Evolutionary conservation across 116 monocot genomes (phyloP).

Genomic region (Papilionanthe hybrid): DNA sequence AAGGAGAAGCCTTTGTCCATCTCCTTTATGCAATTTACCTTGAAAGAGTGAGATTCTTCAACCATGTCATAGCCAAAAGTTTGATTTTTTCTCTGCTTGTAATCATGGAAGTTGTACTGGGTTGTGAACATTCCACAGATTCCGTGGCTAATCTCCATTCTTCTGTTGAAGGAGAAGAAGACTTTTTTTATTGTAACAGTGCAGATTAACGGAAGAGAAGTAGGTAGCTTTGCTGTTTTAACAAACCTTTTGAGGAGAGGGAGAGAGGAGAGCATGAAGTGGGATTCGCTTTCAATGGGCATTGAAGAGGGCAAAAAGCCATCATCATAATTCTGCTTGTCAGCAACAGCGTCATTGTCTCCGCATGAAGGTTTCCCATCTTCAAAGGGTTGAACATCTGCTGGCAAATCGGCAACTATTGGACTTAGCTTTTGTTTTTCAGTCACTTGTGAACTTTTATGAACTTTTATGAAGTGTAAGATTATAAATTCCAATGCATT

Average conservation of each 20-base stretch:
- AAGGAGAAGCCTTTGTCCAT: constrained; percentile 1
- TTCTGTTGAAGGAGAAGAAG: neutral
- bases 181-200: neutral
- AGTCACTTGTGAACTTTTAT: neutral
- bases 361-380: neutral
- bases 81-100: neutral
- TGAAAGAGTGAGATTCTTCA: constrained; percentile 5
- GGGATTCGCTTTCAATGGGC: neutral
- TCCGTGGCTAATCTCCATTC: neutral
- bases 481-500: neutral
- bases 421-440: neutral
- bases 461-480: neutral
- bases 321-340: constrained; percentile 1
- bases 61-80: neutral
- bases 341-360: neutral
- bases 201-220: no score
- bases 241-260: constrained; percentile 5
- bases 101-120: constrained; percentile 7
- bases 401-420: neutral
- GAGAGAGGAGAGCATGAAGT: neutral
- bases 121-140: neutral
- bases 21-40: constrained; percentile 3
- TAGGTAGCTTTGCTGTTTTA: neutral
- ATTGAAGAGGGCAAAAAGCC: constrained; percentile 1
- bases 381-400: constrained; percentile 3